Base-by-base conservation (phyloP, 345 rosid genomes). In the Hevea brasiliensis region DNA sequence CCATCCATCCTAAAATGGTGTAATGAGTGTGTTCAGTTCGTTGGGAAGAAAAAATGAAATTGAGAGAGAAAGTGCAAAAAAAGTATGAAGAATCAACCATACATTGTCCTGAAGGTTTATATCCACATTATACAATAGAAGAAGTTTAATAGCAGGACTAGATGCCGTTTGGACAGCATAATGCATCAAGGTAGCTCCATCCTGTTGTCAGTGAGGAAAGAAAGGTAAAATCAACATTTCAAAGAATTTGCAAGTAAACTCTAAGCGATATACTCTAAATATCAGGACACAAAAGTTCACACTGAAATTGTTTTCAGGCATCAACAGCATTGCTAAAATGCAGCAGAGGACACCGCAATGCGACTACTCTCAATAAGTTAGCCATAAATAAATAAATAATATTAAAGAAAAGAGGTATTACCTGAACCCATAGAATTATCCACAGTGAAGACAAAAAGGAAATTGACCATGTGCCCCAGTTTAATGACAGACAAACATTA, bases 131-230 rank as follows among this genome's bases (percentile, higher is more conserved):
- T 92, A 94, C 57, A 94, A 70, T 65, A 90, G 79, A 67, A 94
- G 95, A 53, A 87, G 84, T 76, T 94, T 94, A 40, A 94, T 87
- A 2, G 95, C 87, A 57, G 90, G 91, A 79, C 73, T 78, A 9
- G 97, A 92, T 32, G 92, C 96, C 17, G 96, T 81, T 77, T 81
- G 93, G 67, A 94, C 98, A 66, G 98, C 99, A 86, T 92, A 88
- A 84, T 94, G 99, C 87, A 94, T 76, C 82, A 92, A 86, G 62
- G 92, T 82, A 47, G 97, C 99, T 24, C 97, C 98, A 64, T 92
- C 96, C 99, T 95, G 80, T 63, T 51, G 37, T 55, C 74, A 73
- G 60, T 47, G 70, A 64, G 70, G 63, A 67, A 70, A 18, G 32
- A 67, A 24, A 54, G 8, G 21, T 27, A 58, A 42, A 51, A 61